These are phyloP conservation scores for Fraxinus excelsior DNA, from an alignment of 257 asterid genomes.

Conservation along the genomic window DNA sequence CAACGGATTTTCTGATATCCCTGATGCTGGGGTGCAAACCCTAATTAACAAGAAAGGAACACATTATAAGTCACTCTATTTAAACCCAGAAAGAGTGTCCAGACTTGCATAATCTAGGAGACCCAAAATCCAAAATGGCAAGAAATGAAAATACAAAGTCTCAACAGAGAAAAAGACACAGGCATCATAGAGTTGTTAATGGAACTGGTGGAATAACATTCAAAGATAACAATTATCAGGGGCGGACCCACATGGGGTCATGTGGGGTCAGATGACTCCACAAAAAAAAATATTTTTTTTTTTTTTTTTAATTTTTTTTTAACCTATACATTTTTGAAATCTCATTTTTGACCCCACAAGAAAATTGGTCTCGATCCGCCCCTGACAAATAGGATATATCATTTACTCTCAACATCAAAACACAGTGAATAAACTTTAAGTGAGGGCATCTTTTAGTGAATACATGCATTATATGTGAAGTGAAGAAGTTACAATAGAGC, in stretches of 20 bases:
- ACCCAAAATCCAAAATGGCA: background rate
- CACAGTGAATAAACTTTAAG: background rate
- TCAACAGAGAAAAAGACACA: too few relatives aligned
- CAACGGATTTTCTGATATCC: conserved; percentile 63
- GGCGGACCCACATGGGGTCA: too few relatives aligned
- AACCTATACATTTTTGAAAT: too few relatives aligned
- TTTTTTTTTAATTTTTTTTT: too few relatives aligned
- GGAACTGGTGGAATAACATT: background rate
- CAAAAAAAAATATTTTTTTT: too few relatives aligned
- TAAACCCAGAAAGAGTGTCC: background rate
- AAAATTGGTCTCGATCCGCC: too few relatives aligned
- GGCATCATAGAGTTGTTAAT: background rate
- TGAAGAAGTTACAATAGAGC: background rate
- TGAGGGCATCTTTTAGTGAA: background rate
- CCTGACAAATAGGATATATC: background rate
- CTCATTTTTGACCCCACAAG: too few relatives aligned
- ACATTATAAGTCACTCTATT: background rate
- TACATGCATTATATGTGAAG: background rate
- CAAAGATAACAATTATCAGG: background rate
- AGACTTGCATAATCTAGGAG: background rate
- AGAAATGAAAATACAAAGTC: too few relatives aligned
- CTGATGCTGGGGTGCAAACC: conserved; percentile 64
- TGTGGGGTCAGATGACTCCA: too few relatives aligned
- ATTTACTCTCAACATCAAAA: background rate
- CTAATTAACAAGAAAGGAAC: conserved; percentile 30